Evolutionary conservation across 768 basidiomycete species (phyloP).

Genomic region (Xanthoconium purpureum): DNA sequence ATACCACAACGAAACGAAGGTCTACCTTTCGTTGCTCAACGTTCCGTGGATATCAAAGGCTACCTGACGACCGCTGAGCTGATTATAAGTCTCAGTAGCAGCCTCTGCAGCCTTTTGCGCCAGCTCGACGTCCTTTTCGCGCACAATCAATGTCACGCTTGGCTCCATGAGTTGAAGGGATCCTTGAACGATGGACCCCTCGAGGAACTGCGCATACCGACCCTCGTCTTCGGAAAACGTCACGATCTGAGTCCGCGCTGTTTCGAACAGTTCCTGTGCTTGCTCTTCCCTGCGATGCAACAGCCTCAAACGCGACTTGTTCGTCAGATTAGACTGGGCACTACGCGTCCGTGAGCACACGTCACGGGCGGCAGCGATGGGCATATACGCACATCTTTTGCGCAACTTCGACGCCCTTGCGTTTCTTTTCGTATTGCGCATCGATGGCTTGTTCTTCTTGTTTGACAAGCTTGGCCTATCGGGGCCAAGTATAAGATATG

Average conservation of each 20-base stretch:
- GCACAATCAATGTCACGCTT: conserved; percentile 59
- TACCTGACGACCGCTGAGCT: conserved; percentile 71
- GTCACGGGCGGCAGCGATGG: not conserved
- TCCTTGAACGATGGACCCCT: conserved; percentile 82
- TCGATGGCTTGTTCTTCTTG: conserved; percentile 96
- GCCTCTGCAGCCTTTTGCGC: conserved; percentile 60
- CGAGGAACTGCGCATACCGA: conserved; percentile 78
- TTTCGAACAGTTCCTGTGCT: conserved; percentile 81
- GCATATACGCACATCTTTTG: conserved; percentile 83
- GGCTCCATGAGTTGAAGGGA: conserved; percentile 81
- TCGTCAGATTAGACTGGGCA: conserved; percentile 92
- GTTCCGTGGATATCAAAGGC: conserved; percentile 56
- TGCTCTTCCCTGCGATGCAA: conserved; percentile 91
- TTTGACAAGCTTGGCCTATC: conserved; percentile 92
- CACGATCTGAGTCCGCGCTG: conserved; percentile 61
- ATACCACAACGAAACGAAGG: conserved; percentile 2
- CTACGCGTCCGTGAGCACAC: conserved; percentile 39
- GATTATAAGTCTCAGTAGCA: conserved; percentile 67
- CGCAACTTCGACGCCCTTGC: conserved; percentile 87
- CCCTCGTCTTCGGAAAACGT: conserved; percentile 61
- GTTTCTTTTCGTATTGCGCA: conserved; percentile 91
- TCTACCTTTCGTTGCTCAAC: conserved; percentile 68
- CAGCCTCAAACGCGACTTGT: conserved; percentile 89
- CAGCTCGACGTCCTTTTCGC: conserved; percentile 61
- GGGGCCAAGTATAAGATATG: not conserved